A percentile compares a stretch with the other conserved stretches of the same genome.
Evolutionary conservation across 2,329 filamentous ascomycete genomes (phyloP).

Genomic region (Sclerotinia nivalis): DNA sequence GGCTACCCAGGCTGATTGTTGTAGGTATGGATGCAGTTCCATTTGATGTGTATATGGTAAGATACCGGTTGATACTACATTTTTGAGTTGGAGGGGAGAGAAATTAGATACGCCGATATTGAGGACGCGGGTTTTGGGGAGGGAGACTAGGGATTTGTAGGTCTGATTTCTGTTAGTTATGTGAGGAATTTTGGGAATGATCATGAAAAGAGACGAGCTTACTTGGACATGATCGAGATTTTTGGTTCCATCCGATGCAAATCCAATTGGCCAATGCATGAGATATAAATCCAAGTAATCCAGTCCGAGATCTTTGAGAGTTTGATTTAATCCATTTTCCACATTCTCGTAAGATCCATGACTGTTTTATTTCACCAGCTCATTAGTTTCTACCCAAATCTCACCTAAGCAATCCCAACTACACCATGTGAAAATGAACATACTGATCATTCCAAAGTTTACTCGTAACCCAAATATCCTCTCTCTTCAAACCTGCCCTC

Average conservation of each 20-base stretch:
- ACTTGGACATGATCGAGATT: constrained; percentile 9
- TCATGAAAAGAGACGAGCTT: neutral
- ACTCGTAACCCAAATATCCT: constrained; percentile 34
- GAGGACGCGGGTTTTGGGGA: constrained; percentile 67
- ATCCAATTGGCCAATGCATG: constrained; percentile 65
- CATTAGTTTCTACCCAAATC: neutral
- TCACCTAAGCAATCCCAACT: neutral
- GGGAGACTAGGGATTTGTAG: constrained; percentile 67
- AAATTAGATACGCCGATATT: constrained; percentile 88
- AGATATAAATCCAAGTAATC: constrained; percentile 70
- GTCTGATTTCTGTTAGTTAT: constrained; percentile 67
- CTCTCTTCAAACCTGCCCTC: constrained; percentile 26
- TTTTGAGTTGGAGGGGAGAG: constrained; percentile 47
- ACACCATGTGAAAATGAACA: constrained; percentile 40
- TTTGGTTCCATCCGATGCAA: constrained; percentile 43
- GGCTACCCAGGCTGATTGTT: constrained; percentile 48
- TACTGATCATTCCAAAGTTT: constrained; percentile 34
- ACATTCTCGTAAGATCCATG: constrained; percentile 15
- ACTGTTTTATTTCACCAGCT: neutral
- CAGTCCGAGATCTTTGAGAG: constrained; percentile 58
- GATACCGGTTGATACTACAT: constrained; percentile 43
- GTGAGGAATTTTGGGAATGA: too few relatives aligned
- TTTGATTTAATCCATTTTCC: constrained; percentile 50
- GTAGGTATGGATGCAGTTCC: constrained; percentile 77
- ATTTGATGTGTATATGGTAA: constrained; percentile 74